Conservation (phyloP, 1,284 basidiomycete genomes). For the Lignosus rhinocerotis region DNA sequence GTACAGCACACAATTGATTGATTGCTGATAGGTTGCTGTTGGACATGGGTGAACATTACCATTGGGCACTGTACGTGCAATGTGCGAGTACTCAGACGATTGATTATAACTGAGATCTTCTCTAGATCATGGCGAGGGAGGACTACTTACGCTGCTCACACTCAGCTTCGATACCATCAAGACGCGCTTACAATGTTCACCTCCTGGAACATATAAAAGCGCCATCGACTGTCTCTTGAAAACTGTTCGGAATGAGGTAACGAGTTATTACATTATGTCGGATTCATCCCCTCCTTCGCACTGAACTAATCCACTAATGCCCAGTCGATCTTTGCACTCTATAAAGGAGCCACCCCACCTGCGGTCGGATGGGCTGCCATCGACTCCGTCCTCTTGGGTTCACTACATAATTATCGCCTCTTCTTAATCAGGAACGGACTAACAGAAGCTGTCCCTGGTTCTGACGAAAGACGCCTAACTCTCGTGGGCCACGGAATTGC, state of each 20-base stretch:
- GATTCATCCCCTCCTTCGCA: not conserved
- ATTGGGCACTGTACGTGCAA: not conserved
- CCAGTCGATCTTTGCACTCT: conserved; percentile 46
- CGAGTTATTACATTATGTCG: conserved; percentile 9
- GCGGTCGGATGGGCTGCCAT: conserved; percentile 78
- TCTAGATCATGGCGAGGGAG: not conserved
- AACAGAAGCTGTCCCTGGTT: conserved; percentile 50
- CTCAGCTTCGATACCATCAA: conserved; percentile 76
- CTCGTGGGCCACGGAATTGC: conserved; percentile 65
- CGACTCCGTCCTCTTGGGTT: conserved; percentile 75
- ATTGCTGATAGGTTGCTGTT: conserved; percentile 56
- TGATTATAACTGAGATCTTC: too few relatives aligned
- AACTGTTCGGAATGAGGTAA: conserved; percentile 66
- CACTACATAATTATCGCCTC: conserved; percentile 73
- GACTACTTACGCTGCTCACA: not conserved
- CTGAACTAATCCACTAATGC: too few relatives aligned
- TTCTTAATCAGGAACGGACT: conserved; percentile 55
- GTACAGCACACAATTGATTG: not conserved
- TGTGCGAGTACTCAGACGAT: not conserved
- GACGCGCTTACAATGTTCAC: conserved; percentile 69
- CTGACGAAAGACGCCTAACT: conserved; percentile 49
- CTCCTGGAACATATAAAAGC: conserved; percentile 67
- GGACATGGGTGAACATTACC: conserved; percentile 57
- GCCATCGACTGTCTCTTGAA: conserved; percentile 67
- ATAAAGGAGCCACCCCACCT: conserved; percentile 75